Evolutionary conservation across 2,329 filamentous ascomycete genomes (phyloP), one percentile per base, ranked within the genome.

Genomic region (Fusarium austroafricanum): DNA sequence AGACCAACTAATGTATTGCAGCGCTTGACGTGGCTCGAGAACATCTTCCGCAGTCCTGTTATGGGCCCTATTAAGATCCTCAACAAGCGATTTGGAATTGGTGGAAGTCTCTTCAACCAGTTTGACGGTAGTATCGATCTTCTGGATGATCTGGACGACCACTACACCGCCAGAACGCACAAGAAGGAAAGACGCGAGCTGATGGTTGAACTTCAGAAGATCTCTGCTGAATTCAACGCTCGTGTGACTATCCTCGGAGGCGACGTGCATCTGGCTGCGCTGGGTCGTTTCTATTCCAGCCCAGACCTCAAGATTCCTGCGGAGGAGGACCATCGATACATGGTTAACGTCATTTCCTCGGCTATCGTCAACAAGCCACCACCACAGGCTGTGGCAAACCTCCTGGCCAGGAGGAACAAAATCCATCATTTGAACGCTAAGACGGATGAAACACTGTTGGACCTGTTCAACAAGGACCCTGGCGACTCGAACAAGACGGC

Each of bases 301-400:
- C 92, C 93, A 10, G 90, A 90, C 71, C 84, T 96, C 43, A 86
- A 90, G 53, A 86, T 97, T 33, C 86, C 92, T 1, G 91, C 90
- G 55, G 91, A 95, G 75, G 86, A 90, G 61, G 96, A 99, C 78
- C 92, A 93, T 76, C 89, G 96, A 56, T 98, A 98, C 79, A 98
- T 99, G 89, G 91, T 90, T 50, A 99, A 99, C 75, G 86, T 99
- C 20, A 87, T 98, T 53, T 97, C 94, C 8, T 97, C 94, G 1
- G 94, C 94, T 31, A 98, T 99, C 74, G 94, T 96, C 70, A 97
- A 99, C 77, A 95, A 95, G 72, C 96, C 96, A 4, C 93, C 94
- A 15, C 93, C 95, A 2, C 89, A 91, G 77, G 94, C 81, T 72
- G 91, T 99, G 75, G 94, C 94, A 12, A 97, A 99, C 78, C 87